Conservation (phyloP, 257 asterid genomes). For the Leptodermis oblonga region DNA sequence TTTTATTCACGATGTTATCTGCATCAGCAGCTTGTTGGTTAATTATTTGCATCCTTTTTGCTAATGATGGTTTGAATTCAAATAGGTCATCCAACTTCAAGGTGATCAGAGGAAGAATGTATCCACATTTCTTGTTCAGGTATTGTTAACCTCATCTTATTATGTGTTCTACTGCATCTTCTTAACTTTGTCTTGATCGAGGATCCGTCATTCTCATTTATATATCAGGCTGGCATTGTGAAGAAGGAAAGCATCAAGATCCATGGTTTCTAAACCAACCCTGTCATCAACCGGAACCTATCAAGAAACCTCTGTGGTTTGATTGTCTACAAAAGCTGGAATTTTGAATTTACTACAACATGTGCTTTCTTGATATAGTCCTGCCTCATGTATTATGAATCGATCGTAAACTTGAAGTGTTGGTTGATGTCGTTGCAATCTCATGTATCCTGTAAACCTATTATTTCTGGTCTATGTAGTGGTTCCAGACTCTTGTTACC, state of each 20-base stretch:
- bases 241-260: constrained; percentile 79
- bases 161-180: neutral
- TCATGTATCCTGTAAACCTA: neutral
- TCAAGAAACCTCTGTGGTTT: neutral
- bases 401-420: neutral
- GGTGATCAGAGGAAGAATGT: constrained; percentile 48
- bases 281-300: constrained; percentile 14
- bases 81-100: constrained; percentile 43
- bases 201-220: neutral
- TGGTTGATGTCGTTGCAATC: constrained; percentile 10
- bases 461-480: neutral
- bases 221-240: constrained; percentile 63
- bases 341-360: neutral
- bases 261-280: constrained; percentile 55
- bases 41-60: neutral
- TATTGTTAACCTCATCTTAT: neutral
- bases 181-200: neutral
- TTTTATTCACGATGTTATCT: neutral
- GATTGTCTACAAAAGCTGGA: constrained; percentile 2
- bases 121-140: constrained; percentile 34
- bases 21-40: neutral
- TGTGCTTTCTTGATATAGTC: constrained; percentile 13
- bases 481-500: neutral
- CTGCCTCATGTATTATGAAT: neutral
- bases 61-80: neutral